These are phyloP conservation scores for Pythium aristosporum DNA, from an alignment of 352 stramenopile species.

Conservation along the genomic window DNA sequence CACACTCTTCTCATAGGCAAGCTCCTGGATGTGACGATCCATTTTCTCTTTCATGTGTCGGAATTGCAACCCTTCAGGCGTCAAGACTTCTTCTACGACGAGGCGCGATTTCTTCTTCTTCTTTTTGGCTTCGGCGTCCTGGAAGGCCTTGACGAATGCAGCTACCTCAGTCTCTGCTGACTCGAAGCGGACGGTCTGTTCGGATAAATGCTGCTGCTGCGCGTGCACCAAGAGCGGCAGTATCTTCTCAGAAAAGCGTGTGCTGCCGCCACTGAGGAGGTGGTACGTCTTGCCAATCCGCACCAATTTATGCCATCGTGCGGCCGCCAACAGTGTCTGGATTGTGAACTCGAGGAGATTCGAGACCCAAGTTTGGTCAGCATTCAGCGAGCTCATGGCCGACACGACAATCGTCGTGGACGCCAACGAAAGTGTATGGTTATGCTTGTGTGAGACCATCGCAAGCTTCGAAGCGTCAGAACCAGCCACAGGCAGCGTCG, in stretches of 20 bases:
- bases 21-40: constrained; percentile 34
- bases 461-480: not conserved
- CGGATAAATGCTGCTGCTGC: constrained; percentile 54
- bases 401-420: constrained; percentile 42
- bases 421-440: constrained; percentile 22
- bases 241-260: constrained; percentile 60
- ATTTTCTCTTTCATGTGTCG: constrained; percentile 38
- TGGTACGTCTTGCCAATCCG: constrained; percentile 55
- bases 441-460: not conserved
- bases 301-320: constrained; percentile 59
- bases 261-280: constrained; percentile 30
- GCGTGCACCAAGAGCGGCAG: constrained; percentile 60
- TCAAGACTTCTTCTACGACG: constrained; percentile 66
- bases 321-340: constrained; percentile 30
- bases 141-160: constrained; percentile 44
- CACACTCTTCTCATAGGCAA: constrained; percentile 22
- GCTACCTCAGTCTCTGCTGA: constrained; percentile 31
- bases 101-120: constrained; percentile 86
- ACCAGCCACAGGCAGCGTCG: not conserved
- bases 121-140: constrained; percentile 65
- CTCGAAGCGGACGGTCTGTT: constrained; percentile 35
- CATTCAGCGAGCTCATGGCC: constrained; percentile 30
- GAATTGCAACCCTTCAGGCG: constrained; percentile 63
- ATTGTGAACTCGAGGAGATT: constrained; percentile 43
- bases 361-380: constrained; percentile 54